These are phyloP conservation scores for Stemphylium lycopersici DNA, from an alignment of 2,329 filamentous ascomycete species.

Conservation along the genomic window DNA sequence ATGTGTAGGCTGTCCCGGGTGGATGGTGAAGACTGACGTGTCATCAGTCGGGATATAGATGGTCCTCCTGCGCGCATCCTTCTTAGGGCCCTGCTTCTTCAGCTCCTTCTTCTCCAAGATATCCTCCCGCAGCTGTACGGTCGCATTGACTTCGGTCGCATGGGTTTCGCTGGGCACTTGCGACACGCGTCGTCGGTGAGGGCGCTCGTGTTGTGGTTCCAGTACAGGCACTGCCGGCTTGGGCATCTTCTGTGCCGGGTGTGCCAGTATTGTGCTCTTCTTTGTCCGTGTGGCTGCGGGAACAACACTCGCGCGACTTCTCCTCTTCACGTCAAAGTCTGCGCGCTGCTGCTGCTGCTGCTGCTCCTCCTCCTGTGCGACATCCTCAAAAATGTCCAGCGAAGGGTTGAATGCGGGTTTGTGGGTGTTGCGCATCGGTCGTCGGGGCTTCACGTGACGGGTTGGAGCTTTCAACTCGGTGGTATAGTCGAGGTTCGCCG, in stretches of 20 bases:
- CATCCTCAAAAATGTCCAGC: slow-evolving; percentile 49
- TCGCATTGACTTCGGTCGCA: slow-evolving; percentile 33
- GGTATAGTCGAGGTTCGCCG: slow-evolving; percentile 48
- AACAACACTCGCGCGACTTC: slow-evolving; percentile 36
- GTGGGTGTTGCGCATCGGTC: slow-evolving; percentile 38
- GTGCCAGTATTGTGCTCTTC: slow-evolving; percentile 42
- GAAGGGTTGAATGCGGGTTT: slow-evolving; percentile 41
- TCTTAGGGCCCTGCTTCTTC: slow-evolving; percentile 41
- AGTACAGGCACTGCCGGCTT: slow-evolving; percentile 29
- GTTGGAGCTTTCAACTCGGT: slow-evolving; percentile 41
- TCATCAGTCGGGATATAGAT: slow-evolving; percentile 60
- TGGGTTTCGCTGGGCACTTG: slow-evolving; percentile 39
- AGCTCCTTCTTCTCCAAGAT: slow-evolving; percentile 39
- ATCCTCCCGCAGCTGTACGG: slow-evolving; percentile 39
- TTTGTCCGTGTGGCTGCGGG: slow-evolving; percentile 28
- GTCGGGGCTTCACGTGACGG: slow-evolving; percentile 42
- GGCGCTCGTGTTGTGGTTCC: slow-evolving; percentile 30
- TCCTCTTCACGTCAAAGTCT: slow-evolving; percentile 31
- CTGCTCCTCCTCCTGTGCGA: slow-evolving; percentile 44
- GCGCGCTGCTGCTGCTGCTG: slow-evolving; percentile 26
- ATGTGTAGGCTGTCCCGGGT: slow-evolving; percentile 52
- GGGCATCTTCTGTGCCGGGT: slow-evolving; percentile 46
- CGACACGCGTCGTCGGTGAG: slow-evolving; percentile 46
- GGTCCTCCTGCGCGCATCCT: slow-evolving; percentile 54
- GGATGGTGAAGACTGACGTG: slow-evolving; percentile 59